phyloP scores from a whole-genome alignment of 1,284 basidiomycete species.

The Ganoderma resinaceum region DNA sequence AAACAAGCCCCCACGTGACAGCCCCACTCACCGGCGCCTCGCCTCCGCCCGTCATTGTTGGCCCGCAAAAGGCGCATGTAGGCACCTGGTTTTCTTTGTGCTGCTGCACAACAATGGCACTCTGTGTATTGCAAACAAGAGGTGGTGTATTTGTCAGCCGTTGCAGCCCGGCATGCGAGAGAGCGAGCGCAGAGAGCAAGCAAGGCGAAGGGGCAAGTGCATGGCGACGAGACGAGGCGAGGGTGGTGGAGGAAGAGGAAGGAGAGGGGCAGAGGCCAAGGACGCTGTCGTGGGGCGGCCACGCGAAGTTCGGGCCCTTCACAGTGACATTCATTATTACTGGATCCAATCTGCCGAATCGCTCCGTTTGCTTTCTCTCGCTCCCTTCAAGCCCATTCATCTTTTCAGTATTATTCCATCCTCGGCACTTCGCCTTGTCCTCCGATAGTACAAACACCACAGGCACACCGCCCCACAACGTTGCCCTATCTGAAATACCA shows the following conservation, averaged over 20 bases:
- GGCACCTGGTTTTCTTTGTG: conserved; percentile 7
- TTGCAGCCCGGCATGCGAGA: conserved; percentile 2
- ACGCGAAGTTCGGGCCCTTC: conserved; percentile 40
- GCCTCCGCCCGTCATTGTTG: conserved; percentile 30
- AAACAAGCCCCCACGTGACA: conserved; percentile 36
- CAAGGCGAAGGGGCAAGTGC: not conserved
- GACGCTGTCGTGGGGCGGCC: conserved; percentile 32
- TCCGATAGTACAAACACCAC: conserved; percentile 2
- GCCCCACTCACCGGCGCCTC: conserved; percentile 32
- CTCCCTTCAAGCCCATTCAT: not conserved
- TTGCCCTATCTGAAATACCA: not conserved
- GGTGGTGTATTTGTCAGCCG: not conserved
- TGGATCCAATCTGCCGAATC: conserved; percentile 27
- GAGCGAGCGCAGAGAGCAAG: conserved; percentile 11
- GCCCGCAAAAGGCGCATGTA: conserved; percentile 20
- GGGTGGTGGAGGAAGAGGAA: conserved; percentile 32
- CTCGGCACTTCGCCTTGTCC: not conserved
- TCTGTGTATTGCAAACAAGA: conserved; percentile 24
- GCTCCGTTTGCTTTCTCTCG: conserved; percentile 26
- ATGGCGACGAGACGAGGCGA: conserved; percentile 9
- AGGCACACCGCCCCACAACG: not conserved
- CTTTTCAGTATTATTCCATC: not conserved
- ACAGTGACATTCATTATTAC: conserved; percentile 39
- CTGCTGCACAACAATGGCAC: not conserved
- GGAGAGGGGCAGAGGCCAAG: conserved; percentile 29